Evolutionary conservation across 768 basidiomycete species (phyloP).

Genomic region (Austroboletus eburneus): DNA sequence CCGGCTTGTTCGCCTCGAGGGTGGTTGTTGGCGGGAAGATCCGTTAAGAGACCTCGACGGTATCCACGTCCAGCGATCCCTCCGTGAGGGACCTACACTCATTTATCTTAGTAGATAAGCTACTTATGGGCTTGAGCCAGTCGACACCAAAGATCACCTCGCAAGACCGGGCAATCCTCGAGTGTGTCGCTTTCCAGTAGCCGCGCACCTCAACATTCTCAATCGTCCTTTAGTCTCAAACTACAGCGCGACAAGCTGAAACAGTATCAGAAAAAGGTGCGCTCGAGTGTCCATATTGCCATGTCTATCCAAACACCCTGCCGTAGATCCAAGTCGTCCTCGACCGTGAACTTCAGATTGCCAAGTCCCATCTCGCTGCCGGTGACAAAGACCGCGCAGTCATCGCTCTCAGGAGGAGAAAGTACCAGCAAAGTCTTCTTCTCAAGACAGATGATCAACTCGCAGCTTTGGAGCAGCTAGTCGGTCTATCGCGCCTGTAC

Average conservation of each 20-base stretch:
- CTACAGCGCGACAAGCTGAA: conserved; percentile 92
- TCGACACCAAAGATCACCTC: conserved; percentile 85
- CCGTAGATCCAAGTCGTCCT: conserved; percentile 80
- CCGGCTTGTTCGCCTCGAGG: conserved; percentile 11
- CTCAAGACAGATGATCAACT: conserved; percentile 87
- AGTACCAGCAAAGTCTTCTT: conserved; percentile 89
- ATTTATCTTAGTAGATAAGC: background rate
- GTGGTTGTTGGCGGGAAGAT: conserved; percentile 18
- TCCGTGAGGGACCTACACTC: conserved; percentile 1
- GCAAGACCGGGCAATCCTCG: conserved; percentile 92
- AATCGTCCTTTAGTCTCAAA: conserved; percentile 64
- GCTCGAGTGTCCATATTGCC: conserved; percentile 9
- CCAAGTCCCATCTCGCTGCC: conserved; percentile 70
- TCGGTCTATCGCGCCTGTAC: conserved; percentile 34
- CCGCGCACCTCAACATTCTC: conserved; percentile 16
- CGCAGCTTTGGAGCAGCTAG: conserved; percentile 84
- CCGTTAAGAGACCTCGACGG: background rate
- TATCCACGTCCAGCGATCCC: background rate
- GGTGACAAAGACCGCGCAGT: conserved; percentile 88
- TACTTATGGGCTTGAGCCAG: conserved; percentile 63
- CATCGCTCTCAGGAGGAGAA: conserved; percentile 82
- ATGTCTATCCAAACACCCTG: background rate
- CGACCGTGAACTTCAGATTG: conserved; percentile 85
- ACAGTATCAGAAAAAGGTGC: conserved; percentile 92
- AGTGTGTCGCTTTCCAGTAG: conserved; percentile 53